These are phyloP conservation scores for Mrakia gelida DNA, from an alignment of 768 basidiomycete genomes.

Conservation along the genomic window DNA sequence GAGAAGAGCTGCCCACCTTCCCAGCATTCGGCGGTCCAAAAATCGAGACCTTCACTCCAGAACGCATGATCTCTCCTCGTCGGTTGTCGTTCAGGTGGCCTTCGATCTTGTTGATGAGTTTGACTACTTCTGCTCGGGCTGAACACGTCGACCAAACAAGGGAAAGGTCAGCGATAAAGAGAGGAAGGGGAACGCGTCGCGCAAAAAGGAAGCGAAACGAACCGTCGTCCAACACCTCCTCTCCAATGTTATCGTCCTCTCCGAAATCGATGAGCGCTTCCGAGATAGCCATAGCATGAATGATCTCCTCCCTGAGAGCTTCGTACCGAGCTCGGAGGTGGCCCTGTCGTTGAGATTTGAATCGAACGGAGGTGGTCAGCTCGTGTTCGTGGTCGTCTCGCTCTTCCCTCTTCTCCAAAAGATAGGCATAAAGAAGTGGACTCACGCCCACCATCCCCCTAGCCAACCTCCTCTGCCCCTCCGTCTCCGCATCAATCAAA, in stretches of 20 bases:
- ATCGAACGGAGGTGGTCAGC: constrained; percentile 6
- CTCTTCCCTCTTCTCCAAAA: not conserved
- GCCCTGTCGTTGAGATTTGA: constrained; percentile 53
- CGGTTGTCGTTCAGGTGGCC: constrained; percentile 64
- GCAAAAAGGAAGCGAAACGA: not conserved
- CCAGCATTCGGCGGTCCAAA: constrained; percentile 92
- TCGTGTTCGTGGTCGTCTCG: not conserved
- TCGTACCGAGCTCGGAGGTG: constrained; percentile 58
- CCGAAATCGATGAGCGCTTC: constrained; percentile 93
- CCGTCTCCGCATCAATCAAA: constrained; percentile 83
- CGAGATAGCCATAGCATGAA: constrained; percentile 68
- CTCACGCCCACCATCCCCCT: constrained; percentile 63
- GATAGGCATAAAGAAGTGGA: constrained; percentile 19
- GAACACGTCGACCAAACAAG: not conserved
- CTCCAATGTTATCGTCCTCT: constrained; percentile 84
- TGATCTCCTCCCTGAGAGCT: constrained; percentile 59
- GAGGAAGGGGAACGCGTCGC: not conserved
- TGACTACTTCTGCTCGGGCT: constrained; percentile 57
- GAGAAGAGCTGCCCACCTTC: constrained; percentile 60
- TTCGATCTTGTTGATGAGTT: constrained; percentile 54
- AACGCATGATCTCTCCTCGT: constrained; percentile 75
- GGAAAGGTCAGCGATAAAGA: not conserved
- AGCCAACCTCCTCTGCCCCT: constrained; percentile 70
- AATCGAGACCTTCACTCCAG: constrained; percentile 76
- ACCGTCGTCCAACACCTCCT: constrained; percentile 73